Base-by-base conservation (phyloP, 2,329 filamentous ascomycete species). In the Epicoccum sorghinum region DNA sequence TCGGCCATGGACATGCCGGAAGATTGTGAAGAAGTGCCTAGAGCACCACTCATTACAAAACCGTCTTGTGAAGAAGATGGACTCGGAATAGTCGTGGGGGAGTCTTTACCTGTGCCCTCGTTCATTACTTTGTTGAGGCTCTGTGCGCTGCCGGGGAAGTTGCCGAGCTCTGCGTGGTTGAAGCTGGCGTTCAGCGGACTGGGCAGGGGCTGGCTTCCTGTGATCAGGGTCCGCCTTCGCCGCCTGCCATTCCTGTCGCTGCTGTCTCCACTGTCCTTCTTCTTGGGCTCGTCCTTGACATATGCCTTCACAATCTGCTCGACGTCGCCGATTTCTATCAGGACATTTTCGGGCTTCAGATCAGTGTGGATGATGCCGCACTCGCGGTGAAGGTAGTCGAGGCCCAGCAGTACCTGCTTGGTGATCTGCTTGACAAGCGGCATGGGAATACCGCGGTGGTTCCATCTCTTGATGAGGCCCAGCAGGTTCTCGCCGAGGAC, bases 311-410 rank as follows among this genome's bases (percentile, higher is more conserved):
- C 95, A 59, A 98, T 98, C 76, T 98, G 91, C 80, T 99, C 95
- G 44, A 99, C 95, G 67, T 99, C 95, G 63, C 95, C 95, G 70
- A 99, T 98, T 78, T 99, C 95, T 73, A 99, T 98, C 62, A 99
- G 82, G 29, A 99, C 95, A 71, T 99, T 99, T 75, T 99, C 95
- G 42, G 95, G 95, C 77, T 99, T 97, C 65, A 98, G 79, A 73
- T 97, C 93, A 57, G 95, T 98, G 77, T 99, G 95, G 70, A 99
- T 97, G 78, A 99, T 98, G 71, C 95, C 95, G 77, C 95, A 99
- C 78, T 99, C 93, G 67, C 95, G 88, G 75, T 99, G 95, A 35
- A 99, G 84, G 74, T 98, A 98, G 76, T 99, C 95, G 60, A 99
- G 82, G 36, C 95, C 95, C 25, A 99, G 85, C 42, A 99, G 83